These are phyloP conservation scores for Apophysomyces variabilis DNA, from an alignment of 371 early-diverging fungal species.

Conservation along the genomic window DNA sequence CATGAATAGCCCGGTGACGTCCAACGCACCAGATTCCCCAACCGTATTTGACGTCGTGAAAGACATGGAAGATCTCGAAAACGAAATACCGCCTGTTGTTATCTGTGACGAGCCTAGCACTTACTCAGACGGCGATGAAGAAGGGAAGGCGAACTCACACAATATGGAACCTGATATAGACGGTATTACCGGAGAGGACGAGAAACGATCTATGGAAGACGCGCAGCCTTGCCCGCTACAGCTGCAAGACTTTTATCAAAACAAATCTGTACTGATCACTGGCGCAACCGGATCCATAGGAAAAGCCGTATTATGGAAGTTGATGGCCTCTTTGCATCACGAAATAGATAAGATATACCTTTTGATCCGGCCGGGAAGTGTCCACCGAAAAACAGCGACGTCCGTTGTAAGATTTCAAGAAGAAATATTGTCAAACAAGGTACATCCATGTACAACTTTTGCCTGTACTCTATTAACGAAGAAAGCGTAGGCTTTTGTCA, in stretches of 20 bases:
- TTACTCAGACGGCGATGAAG: conserved; percentile 1
- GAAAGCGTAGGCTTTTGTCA: conserved; percentile 42
- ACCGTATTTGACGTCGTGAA: conserved; percentile 52
- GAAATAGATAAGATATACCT: conserved; percentile 43
- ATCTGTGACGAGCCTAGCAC: conserved; percentile 15
- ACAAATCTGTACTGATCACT: conserved; percentile 56
- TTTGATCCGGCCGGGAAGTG: conserved; percentile 29
- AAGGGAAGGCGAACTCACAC: conserved; percentile 1
- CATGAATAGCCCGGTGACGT: conserved; percentile 29
- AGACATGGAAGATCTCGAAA: conserved; percentile 37
- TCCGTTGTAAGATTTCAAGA: conserved; percentile 38
- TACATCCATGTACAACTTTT: conserved; percentile 11
- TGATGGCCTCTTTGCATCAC: conserved; percentile 36
- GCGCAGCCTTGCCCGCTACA: conserved; percentile 4
- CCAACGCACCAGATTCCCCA: conserved; percentile 44
- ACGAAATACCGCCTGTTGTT: conserved; percentile 24
- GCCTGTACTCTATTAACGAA: background rate
- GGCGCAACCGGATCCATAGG: conserved; percentile 71
- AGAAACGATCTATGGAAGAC: background rate
- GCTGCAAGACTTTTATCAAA: conserved; percentile 34
- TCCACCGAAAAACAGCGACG: conserved; percentile 25
- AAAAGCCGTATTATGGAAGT: conserved; percentile 63
- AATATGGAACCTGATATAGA: background rate
- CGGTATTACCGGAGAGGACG: conserved; percentile 6
- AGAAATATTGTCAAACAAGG: conserved; percentile 53